These are phyloP conservation scores for Theileria parva DNA, from an alignment of 169 alveolate species.

Conservation along the genomic window DNA sequence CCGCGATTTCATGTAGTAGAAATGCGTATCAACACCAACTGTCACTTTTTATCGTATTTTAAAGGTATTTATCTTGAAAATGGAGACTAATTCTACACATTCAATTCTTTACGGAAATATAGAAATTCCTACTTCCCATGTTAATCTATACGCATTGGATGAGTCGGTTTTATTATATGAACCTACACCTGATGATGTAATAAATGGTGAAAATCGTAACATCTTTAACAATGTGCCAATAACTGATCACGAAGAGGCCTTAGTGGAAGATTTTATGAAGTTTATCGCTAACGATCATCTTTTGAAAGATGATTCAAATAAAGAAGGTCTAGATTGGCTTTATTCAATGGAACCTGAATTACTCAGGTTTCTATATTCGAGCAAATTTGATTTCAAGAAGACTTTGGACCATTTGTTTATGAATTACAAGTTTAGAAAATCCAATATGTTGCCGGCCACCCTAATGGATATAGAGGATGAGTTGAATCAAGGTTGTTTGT, in stretches of 20 bases:
- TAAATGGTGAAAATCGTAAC: slow-evolving; percentile 41
- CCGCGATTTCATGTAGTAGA: no score
- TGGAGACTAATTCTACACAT: background rate
- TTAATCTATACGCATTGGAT: slow-evolving; percentile 60
- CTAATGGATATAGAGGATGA: slow-evolving; percentile 48
- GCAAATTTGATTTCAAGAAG: slow-evolving; percentile 64
- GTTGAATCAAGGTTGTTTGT: slow-evolving; percentile 63
- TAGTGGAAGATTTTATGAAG: slow-evolving; percentile 58
- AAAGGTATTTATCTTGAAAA: background rate
- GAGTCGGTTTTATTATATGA: slow-evolving; percentile 62
- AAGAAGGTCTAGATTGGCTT: background rate
- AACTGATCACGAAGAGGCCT: slow-evolving; percentile 57
- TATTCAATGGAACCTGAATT: slow-evolving; percentile 61
- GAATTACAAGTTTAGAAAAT: slow-evolving; percentile 64
- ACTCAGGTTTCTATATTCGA: slow-evolving; percentile 65
- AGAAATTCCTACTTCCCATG: slow-evolving; percentile 30
- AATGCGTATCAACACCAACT: no score
- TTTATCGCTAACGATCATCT: slow-evolving; percentile 24
- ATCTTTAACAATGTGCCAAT: slow-evolving; percentile 67
- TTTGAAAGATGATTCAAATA: background rate
- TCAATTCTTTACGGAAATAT: slow-evolving; percentile 18
- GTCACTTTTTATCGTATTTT: background rate
- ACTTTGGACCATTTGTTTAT: slow-evolving; percentile 43
- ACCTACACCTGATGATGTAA: slow-evolving; percentile 56
- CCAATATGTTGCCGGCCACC: slow-evolving; percentile 64